Conservation (phyloP, 1,284 basidiomycete genomes). For the Fomitopsis pinicola region DNA sequence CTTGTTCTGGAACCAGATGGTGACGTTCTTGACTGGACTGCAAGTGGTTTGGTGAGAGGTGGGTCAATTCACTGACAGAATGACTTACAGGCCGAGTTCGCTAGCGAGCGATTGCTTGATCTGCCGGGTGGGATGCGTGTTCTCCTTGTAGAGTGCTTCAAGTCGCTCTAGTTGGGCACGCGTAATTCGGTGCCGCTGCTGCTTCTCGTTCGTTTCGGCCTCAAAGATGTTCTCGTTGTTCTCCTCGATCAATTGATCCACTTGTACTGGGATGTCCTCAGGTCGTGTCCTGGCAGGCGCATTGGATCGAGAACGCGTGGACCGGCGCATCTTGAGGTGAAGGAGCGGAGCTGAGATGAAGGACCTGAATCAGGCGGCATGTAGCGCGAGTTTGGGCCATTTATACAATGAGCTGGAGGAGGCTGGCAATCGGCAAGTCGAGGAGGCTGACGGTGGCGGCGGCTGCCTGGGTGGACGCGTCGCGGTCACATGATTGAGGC, state of each 20-base stretch:
- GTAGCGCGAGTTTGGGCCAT: too few species aligned
- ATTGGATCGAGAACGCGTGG: neutral
- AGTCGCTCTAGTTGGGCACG: conserved; percentile 34
- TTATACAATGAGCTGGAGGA: neutral
- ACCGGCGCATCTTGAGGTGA: neutral
- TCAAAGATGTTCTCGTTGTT: neutral
- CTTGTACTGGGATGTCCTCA: neutral
- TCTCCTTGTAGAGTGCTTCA: conserved; percentile 32
- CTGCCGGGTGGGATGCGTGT: conserved; percentile 36
- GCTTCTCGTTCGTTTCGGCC: conserved; percentile 18
- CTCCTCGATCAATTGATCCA: neutral
- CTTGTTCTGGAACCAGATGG: conserved; percentile 30
- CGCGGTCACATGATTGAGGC: conserved; percentile 1
- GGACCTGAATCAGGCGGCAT: too few species aligned
- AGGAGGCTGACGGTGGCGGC: neutral
- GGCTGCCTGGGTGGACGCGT: neutral
- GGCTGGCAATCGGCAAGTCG: too few species aligned
- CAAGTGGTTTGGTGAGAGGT: neutral
- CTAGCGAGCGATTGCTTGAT: conserved; percentile 34
- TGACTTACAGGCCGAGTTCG: conserved; percentile 36
- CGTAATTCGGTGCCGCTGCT: conserved; percentile 35
- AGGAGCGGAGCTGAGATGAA: neutral
- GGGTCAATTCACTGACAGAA: neutral
- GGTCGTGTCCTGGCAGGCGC: neutral
- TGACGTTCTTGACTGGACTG: conserved; percentile 25